Conservation (phyloP, 345 rosid species). For the Salix viminalis region DNA sequence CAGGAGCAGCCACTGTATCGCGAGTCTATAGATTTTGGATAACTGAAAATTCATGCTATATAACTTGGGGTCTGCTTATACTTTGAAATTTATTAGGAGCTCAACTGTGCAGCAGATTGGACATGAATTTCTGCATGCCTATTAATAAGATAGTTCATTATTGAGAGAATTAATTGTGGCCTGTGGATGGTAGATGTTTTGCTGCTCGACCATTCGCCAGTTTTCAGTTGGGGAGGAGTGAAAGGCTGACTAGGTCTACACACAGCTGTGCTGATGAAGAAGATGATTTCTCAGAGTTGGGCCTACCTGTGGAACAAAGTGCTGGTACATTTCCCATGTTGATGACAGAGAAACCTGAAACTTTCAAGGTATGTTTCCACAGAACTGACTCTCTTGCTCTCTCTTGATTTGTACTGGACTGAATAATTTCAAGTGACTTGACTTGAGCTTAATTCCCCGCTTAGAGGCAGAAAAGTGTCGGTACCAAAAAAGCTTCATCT, state of each 20-base stretch:
- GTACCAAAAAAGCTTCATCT: slow-evolving; percentile 6
- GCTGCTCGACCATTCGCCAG: neutral
- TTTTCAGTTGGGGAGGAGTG: slow-evolving; percentile 10
- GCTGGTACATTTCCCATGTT: slow-evolving; percentile 4
- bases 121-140: no score
- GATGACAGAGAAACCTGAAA: slow-evolving; percentile 20
- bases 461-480: slow-evolving; percentile 7
- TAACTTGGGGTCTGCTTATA: no score
- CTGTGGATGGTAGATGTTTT: neutral
- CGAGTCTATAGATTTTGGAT: no score
- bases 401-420: neutral
- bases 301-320: slow-evolving; percentile 8
- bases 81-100: no score
- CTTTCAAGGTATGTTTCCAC: slow-evolving; percentile 7
- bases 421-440: slow-evolving; percentile 1
- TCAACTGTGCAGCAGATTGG: no score
- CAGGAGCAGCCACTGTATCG: no score
- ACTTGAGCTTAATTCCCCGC: neutral
- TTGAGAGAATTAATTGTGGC: neutral
- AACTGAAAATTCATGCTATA: no score
- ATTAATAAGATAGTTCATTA: neutral
- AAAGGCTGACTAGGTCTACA: slow-evolving; percentile 10
- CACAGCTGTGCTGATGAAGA: slow-evolving; percentile 1
- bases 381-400: neutral
- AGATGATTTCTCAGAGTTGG: slow-evolving; percentile 26